These are phyloP conservation scores for Hanseniaspora hatyaiensis DNA, from an alignment of 805 yeast species.

Conservation along the genomic window DNA sequence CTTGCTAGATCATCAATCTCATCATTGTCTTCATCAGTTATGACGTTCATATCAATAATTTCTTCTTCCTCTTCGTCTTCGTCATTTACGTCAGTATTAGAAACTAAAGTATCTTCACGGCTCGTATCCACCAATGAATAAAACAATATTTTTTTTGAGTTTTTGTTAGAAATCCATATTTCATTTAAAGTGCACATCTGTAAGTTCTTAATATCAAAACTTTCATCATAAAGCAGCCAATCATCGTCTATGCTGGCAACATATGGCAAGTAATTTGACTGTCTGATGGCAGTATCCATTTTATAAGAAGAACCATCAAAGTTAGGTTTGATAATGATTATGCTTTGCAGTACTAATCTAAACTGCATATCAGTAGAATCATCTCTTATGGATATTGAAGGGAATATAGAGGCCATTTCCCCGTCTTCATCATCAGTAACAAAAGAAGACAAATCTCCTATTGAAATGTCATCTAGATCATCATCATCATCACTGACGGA, in stretches of 20 bases:
- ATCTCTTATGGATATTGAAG: conserved; percentile 27
- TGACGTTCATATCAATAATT: neutral
- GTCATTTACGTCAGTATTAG: neutral
- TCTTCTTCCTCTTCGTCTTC: neutral
- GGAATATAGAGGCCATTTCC: conserved; percentile 23
- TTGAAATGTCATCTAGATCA: neutral
- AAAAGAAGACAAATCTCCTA: neutral
- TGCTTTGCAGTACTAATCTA: conserved; percentile 28
- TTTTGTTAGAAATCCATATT: conserved; percentile 24
- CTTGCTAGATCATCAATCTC: conserved; percentile 11
- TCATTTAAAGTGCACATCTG: conserved; percentile 30
- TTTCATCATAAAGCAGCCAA: conserved; percentile 34
- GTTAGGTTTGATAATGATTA: conserved; percentile 23
- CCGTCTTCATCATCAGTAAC: conserved; percentile 16
- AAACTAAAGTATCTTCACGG: neutral
- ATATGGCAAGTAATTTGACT: conserved; percentile 24
- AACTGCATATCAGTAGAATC: conserved; percentile 23
- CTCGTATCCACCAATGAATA: conserved; percentile 21
- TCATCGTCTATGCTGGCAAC: conserved; percentile 31
- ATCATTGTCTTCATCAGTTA: conserved; percentile 1
- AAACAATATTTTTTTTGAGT: conserved; percentile 28
- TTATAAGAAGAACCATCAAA: conserved; percentile 15
- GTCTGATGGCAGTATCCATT: conserved; percentile 27
- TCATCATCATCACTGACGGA: neutral
- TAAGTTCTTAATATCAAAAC: conserved; percentile 31